Evolutionary conservation across 1,139 yeast species (phyloP), one percentile per base, ranked within the genome.

Genomic region (Geotrichum carabidarum): DNA sequence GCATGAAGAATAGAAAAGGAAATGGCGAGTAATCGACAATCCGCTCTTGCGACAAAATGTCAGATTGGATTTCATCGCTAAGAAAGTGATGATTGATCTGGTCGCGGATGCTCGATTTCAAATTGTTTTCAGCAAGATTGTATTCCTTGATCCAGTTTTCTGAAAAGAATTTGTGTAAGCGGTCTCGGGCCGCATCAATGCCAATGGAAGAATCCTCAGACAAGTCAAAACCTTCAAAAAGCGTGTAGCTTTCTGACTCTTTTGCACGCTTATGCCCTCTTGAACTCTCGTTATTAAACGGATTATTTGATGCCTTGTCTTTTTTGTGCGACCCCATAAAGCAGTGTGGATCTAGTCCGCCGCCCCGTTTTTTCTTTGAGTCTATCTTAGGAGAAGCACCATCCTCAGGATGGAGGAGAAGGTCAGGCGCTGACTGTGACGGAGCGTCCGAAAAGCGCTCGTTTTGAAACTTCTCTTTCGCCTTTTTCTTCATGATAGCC

Each of bases 91-190:
- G 79, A 27, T 74, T 72, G 58, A 80, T 78, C 63, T 83, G 82
- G n/a, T 73, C 70, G 5, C 72, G 67, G 14, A 86, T 76, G 37
- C 82, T 81, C 12, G 72, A 69, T 52, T 63, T 63, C 38, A 64
- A 63, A 14, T 60, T 57, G 9, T 60, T 54, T 8, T 61, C 56
- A 1, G 70, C 70, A 11, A 57, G 59, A 2, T 59, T 61, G 52
- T 65, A 65, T 8, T 65, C 60, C 54, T 80, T 71, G 64, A 86
- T 77, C 98, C 98, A 91, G 0, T 94, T 80, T 18, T 74, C 75
- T 0, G 93, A 79, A 41, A 86, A 72, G 58, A 85, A 80, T 51
- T 70, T 61, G 54, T 63, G 54, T 37, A 75, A 60, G 47, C 63
- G 63, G 37, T 62, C 54, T 9, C 70, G 62, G 1, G 76, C 74